phyloP scores from a whole-genome alignment of 2,329 filamentous ascomycete genomes.

The Alternaria brassicicola region DNA sequence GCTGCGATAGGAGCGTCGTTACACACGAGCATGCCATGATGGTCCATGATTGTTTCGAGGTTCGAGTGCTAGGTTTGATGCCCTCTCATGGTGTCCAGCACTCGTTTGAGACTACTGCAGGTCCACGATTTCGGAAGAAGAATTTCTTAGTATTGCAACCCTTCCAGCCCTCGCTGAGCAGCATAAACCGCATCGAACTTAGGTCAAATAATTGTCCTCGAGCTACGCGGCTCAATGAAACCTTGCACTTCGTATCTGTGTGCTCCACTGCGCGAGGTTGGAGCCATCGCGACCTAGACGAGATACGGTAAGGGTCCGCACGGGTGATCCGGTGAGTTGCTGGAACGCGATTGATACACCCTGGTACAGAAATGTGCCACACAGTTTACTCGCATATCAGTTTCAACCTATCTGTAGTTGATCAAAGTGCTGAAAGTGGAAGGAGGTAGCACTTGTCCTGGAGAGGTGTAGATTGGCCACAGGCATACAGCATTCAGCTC shows the following conservation, averaged over 20 bases:
- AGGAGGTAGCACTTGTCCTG: background rate
- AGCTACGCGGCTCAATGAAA: slow-evolving; percentile 4
- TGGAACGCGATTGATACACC: background rate
- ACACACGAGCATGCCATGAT: background rate
- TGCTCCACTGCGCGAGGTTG: slow-evolving; percentile 2
- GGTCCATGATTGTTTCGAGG: slow-evolving; percentile 1
- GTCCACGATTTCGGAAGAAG: slow-evolving; percentile 19
- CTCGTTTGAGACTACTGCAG: slow-evolving; percentile 32
- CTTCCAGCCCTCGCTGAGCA: slow-evolving; percentile 6
- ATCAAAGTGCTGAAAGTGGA: background rate
- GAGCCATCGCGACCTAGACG: background rate
- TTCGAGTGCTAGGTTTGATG: slow-evolving; percentile 2
- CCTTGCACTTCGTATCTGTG: slow-evolving; percentile 5
- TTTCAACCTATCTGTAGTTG: background rate
- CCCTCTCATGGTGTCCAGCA: slow-evolving; percentile 8
- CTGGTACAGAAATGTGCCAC: background rate
- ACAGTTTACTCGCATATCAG: background rate
- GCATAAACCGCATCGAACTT: slow-evolving; percentile 12
- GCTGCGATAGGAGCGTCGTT: background rate
- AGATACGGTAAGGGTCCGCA: slow-evolving; percentile 1
- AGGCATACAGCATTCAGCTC: background rate
- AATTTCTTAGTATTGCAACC: slow-evolving; percentile 10
- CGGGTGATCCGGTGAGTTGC: background rate
- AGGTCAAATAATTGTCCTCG: background rate
- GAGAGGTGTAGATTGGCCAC: background rate